Evolutionary conservation across 2,329 filamentous ascomycete genomes (phyloP).

Genomic region (Claviceps maximensis): DNA sequence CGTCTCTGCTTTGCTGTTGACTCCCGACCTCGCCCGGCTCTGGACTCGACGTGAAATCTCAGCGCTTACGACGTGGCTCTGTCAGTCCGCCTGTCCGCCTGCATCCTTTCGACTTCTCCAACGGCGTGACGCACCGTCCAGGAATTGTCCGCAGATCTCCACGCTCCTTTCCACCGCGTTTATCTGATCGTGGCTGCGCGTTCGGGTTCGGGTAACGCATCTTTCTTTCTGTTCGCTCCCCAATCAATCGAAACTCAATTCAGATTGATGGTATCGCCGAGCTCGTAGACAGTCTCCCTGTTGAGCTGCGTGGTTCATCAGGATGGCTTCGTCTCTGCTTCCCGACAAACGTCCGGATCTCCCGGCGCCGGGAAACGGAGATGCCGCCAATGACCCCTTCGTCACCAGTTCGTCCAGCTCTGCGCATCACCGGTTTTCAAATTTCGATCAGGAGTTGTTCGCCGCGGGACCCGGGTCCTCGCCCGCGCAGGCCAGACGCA

Average conservation of each 20-base stretch:
- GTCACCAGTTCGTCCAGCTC: conserved; percentile 31
- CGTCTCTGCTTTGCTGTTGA: neutral
- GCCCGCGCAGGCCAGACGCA: conserved; percentile 74
- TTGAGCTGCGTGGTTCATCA: conserved; percentile 10
- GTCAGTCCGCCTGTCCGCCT: neutral
- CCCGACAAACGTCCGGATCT: conserved; percentile 27
- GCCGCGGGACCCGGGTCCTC: conserved; percentile 64
- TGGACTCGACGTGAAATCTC: conserved; percentile 1
- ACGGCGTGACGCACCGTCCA: neutral
- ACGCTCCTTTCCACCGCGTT: neutral
- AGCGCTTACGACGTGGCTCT: neutral
- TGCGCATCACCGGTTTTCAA: conserved; percentile 58
- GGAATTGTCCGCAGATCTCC: conserved; percentile 2
- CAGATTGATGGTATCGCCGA: conserved; percentile 4
- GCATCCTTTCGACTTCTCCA: neutral
- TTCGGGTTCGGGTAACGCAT: neutral
- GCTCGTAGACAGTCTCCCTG: conserved; percentile 13
- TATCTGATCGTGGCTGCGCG: neutral
- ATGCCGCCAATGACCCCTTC: conserved; percentile 42
- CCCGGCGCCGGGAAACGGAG: conserved; percentile 21
- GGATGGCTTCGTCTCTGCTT: conserved; percentile 31
- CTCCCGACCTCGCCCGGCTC: neutral
- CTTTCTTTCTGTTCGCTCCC: neutral
- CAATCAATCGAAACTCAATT: neutral
- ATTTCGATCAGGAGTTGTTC: conserved; percentile 71